phyloP scores from a whole-genome alignment of 2,329 filamentous ascomycete genomes.

The Capronia americana region DNA sequence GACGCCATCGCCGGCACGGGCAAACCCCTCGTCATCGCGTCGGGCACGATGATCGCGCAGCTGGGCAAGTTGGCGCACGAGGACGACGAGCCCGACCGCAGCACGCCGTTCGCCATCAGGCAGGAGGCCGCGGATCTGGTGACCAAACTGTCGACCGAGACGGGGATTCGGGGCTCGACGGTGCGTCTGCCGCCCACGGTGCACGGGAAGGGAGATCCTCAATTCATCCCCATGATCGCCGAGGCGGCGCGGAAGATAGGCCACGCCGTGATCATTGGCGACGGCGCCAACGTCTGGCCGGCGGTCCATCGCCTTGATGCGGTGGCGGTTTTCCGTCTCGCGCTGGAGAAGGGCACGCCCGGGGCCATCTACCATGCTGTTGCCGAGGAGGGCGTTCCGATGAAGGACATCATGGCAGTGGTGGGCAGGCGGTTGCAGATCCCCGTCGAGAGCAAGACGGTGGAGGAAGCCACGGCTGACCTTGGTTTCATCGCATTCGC shows the following conservation, averaged over 20 bases:
- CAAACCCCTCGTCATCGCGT: conserved; percentile 48
- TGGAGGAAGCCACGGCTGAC: conserved; percentile 42
- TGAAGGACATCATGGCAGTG: conserved; percentile 47
- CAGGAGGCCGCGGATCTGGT: conserved; percentile 41
- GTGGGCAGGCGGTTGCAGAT: conserved; percentile 48
- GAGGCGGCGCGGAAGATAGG: conserved; percentile 43
- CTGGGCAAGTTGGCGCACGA: conserved; percentile 43
- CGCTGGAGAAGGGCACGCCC: conserved; percentile 48
- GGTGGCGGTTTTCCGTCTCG: conserved; percentile 47
- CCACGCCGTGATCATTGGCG: conserved; percentile 46
- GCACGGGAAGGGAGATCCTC: conserved; percentile 47
- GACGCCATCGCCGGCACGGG: conserved; percentile 43
- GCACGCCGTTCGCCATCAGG: conserved; percentile 23
- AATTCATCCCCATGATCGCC: conserved; percentile 44
- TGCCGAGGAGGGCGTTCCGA: conserved; percentile 45
- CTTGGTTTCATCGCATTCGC: conserved; percentile 43
- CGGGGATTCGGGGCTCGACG: conserved; percentile 45
- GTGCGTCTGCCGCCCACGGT: conserved; percentile 50
- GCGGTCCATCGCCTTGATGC: conserved; percentile 50
- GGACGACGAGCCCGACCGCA: conserved; percentile 38
- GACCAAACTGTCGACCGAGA: conserved; percentile 39
- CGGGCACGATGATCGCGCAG: conserved; percentile 45
- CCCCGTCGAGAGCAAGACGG: conserved; percentile 42
- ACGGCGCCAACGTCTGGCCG: conserved; percentile 48
- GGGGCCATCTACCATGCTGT: conserved; percentile 49